Base-by-base conservation (phyloP, 2,329 filamentous ascomycete species). In the Calonectria multiphialidica region DNA sequence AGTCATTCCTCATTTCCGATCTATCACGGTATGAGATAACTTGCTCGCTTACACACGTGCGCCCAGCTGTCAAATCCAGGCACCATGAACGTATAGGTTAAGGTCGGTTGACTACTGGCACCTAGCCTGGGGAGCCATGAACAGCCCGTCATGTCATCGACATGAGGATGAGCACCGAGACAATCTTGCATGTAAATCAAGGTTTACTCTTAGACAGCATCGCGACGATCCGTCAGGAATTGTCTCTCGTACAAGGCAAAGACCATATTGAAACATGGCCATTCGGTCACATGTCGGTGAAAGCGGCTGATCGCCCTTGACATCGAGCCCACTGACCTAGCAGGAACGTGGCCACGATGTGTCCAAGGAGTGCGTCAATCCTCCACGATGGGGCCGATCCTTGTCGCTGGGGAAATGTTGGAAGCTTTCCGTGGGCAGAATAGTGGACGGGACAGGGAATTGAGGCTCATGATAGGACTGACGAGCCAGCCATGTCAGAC, bases 1-100 rank as follows among this genome's bases (percentile, higher is more conserved):
- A 68, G 66, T 68, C 66, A 68, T 44, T 68, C 30, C 40, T 68
- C 66, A 68, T 68, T 68, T 68, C 55, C 66, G 23, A 62, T 45
- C 25, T 37, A 37, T 50, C 45, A 30, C 44, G n/a, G 30, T 50
- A 15, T 62, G 35, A 45, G 49, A 63, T 68, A 50, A 59, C 47
- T 40, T 12, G 18, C 53, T 50, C 66, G 55, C 55, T 44, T 62
- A 44, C 28, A 64, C 37, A 23, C 57, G 28, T 23, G 15, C 55
- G 35, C 40, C 40, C 67, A 42, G 40, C 63, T 53, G 62, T 47
- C 40, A 53, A 37, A 15, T 8, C 53, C 49, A 30, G 49, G 64
- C 40, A 66, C 64, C 37, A 66, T 18, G 42, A 57, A 10, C 50
- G 28, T 40, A 50, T 37, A 21, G 42, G 45, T 37, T 30, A 40